Base-by-base conservation (phyloP, 2,329 filamentous ascomycete species). In the Colletotrichum liaoningense region DNA sequence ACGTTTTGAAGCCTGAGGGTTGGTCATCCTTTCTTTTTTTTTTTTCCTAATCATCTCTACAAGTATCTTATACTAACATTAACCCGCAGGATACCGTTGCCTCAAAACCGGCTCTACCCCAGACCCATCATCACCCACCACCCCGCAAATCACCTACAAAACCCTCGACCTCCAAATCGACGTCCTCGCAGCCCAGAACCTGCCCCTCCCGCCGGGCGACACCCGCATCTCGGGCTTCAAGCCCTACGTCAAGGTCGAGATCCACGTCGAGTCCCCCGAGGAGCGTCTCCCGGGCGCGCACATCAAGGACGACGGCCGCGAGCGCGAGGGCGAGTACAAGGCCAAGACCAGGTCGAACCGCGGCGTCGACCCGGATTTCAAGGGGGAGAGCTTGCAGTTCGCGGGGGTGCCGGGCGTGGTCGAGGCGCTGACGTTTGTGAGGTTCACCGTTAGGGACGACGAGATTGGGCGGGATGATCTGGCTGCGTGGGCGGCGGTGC, bases 391-490 rank as follows among this genome's bases (percentile, higher is more conserved):
- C 66, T 81, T 94, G 16, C 82, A 85, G 38, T 94, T 95, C 76
- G 83, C 86, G 24, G 81, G 81, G 0, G 83, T 91, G 35, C 81
- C 83, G 1, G 87, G 89, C 9, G 86, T 94, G 1, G 87, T 94
- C 9, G 90, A 93, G 65, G 90, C 93, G 78, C 85, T 95, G 74
- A 90, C 91, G 35, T 95, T 95, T 84, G 86, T 95, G 67, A 88
- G 93, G 78, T 94, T 98, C 86, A 95, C 97, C 78, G 88, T 98
- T 76, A 93, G 95, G 82, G 94, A 98, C 80, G 93, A 97, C 77
- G 93, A 96, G 81, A 90, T 95, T 76, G 91, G 92, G 4, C 88
- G 89, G 75, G 95, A 98, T 79, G 89, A 93, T 72, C 83, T 98
- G 69, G 93, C 95, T 12, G 95, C 93, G 3, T 98, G 97, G 97